These are phyloP conservation scores for Mycena metata DNA, from an alignment of 768 basidiomycete genomes.

Conservation along the genomic window DNA sequence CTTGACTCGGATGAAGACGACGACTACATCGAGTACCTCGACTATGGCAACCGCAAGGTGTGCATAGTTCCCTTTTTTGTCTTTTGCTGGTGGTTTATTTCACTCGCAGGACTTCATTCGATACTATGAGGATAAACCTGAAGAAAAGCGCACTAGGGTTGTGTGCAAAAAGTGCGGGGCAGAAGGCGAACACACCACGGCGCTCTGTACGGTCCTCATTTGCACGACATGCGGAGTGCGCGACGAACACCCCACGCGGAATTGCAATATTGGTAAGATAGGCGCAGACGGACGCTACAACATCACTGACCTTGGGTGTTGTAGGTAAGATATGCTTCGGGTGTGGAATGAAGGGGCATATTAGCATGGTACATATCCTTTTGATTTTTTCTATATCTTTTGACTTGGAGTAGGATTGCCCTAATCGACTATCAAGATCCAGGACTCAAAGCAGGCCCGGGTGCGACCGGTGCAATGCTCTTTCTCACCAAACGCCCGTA, in stretches of 20 bases:
- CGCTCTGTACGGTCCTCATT: conserved; percentile 78
- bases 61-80: conserved; percentile 32
- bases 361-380: conserved; percentile 64
- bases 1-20: conserved; percentile 62
- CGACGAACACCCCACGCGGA: conserved; percentile 82
- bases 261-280: conserved; percentile 74
- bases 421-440: conserved; percentile 60
- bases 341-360: conserved; percentile 89
- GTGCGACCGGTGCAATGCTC: conserved; percentile 80
- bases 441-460: neutral
- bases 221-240: conserved; percentile 86
- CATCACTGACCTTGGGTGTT: too few relatives aligned
- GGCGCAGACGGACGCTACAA: too few relatives aligned
- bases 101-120: conserved; percentile 64
- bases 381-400: neutral
- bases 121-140: conserved; percentile 71
- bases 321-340: conserved; percentile 75
- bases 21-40: conserved; percentile 83
- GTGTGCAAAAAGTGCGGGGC: conserved; percentile 86
- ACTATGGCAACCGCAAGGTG: conserved; percentile 77
- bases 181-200: conserved; percentile 77
- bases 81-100: neutral
- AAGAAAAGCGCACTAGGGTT: conserved; percentile 60
- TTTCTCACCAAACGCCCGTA: conserved; percentile 75
- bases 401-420: conserved; percentile 67